Conservation (phyloP, 164 flowering plant species). For the Umbellularia californica region DNA sequence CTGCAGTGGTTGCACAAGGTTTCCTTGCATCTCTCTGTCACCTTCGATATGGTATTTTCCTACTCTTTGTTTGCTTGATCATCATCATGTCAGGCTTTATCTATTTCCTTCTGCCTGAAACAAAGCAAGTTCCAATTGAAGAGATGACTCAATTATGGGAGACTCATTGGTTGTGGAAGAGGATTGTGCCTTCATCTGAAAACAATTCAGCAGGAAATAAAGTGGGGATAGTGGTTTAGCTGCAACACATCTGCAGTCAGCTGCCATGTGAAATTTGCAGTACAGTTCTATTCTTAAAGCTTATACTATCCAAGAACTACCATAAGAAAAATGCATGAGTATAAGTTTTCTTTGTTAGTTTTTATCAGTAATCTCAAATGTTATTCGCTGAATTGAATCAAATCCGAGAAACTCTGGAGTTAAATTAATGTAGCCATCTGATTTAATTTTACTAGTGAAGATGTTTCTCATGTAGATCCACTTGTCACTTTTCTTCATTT, state of each 20-base stretch:
- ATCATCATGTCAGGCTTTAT: constrained; percentile 63
- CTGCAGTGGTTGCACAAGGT: constrained; percentile 73
- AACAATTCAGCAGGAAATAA: constrained; percentile 2
- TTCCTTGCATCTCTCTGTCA: constrained; percentile 80
- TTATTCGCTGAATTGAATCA: too few species aligned
- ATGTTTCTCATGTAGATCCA: too few species aligned
- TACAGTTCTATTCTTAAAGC: too few species aligned
- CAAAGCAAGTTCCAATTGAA: constrained; percentile 90
- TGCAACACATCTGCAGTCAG: background rate
- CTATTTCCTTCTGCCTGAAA: constrained; percentile 82
- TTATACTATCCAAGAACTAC: too few species aligned
- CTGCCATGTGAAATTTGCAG: too few species aligned
- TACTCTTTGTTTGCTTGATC: constrained; percentile 69
- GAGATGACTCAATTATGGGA: constrained; percentile 59
- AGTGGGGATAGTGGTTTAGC: background rate
- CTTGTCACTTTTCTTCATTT: too few species aligned
- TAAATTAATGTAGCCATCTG: too few species aligned
- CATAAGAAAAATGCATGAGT: too few species aligned
- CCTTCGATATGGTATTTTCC: constrained; percentile 69
- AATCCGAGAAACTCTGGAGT: too few species aligned
- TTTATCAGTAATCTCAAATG: too few species aligned
- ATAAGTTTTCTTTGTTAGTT: too few species aligned
- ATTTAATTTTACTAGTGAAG: too few species aligned
- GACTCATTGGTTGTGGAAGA: constrained; percentile 78
- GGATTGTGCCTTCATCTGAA: constrained; percentile 10